Base-by-base conservation (phyloP, 345 rosid species). In the Eucalyptus globulus region DNA sequence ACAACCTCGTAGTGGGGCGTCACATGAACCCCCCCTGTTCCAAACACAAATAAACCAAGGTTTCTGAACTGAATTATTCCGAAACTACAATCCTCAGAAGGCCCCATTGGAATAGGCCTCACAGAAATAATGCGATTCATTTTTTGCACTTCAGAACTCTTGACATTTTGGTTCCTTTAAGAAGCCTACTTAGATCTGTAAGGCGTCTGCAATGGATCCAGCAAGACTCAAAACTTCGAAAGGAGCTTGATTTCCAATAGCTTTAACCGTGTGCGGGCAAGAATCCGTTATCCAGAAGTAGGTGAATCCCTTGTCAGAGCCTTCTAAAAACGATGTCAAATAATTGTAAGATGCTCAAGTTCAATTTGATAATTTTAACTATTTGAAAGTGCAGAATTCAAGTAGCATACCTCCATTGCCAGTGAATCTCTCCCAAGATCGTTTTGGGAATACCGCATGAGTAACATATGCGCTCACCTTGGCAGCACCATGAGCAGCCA, bases 231-330 rank as follows among this genome's bases (percentile, higher is more conserved):
- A 89, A 87, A 98, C 93, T 93, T 97, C 98, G 43, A 98, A 98
- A 81, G 99, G 99, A 92, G 98, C 93, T 88, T 87, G 93, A 91
- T 95, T 95, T 85, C 90, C 95, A 54, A 98, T 91, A 81, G 99
- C 94, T 86, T 96, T 93, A 88, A 97, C 99, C 13, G 99, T 97
- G 27, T 54, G 92, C 5, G 99, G 98, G 91, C 99, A 98, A 54
- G 99, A 98, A 90, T 98, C 99, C 6, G 99, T 97, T 89, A 97
- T 98, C 99, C 99, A 97, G 88, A 98, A 98, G 94, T 94, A 93
- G 69, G 95, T 89, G 90, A 98, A 97, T 54, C 96, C 98, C 86
- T 92, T 94, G 90, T 90, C 95, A 4, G 89, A 37, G 86, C 94
- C 97, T 90, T 80, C 91, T 22, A 86, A 54, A 86, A 88, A 86